Conservation (phyloP, 176 grass and related monocot genomes). For the Carex pumila region DNA sequence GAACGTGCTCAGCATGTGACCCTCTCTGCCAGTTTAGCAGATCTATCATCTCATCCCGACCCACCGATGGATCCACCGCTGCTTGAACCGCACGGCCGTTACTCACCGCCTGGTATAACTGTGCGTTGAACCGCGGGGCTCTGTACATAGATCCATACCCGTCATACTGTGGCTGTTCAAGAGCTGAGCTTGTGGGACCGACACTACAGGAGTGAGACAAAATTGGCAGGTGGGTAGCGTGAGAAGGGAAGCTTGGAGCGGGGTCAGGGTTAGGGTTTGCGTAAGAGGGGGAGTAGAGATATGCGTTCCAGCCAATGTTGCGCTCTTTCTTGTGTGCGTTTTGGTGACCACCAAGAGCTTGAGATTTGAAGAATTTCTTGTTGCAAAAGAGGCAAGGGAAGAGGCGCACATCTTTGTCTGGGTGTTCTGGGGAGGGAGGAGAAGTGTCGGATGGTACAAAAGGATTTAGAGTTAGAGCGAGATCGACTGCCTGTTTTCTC, state of each 20-base stretch:
- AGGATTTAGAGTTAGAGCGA: conserved; percentile 58
- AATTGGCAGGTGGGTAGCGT: conserved; percentile 29
- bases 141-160: neutral
- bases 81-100: conserved; percentile 34
- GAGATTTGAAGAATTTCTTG: conserved; percentile 94
- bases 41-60: conserved; percentile 63
- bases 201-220: conserved; percentile 11
- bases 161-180: neutral
- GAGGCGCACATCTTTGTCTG: conserved; percentile 73
- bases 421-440: conserved; percentile 7
- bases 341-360: conserved; percentile 85
- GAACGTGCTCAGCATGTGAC: conserved; percentile 36
- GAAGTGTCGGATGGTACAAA: neutral
- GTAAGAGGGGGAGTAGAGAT: conserved; percentile 38
- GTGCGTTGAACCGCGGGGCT: conserved; percentile 41
- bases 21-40: conserved; percentile 89
- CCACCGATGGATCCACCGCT: conserved; percentile 28
- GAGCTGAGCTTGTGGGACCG: neutral
- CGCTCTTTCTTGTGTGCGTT: conserved; percentile 97
- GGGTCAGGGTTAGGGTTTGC: neutral
- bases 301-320: conserved; percentile 63
- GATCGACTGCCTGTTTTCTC: conserved; percentile 21
- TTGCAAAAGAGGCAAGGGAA: conserved; percentile 97
- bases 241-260: conserved; percentile 19
- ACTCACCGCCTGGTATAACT: conserved; percentile 31